A percentile compares a stretch with the other conserved stretches of the same genome.
Evolutionary conservation across 805 yeast species (phyloP).

Genomic region (Myxozyma melibiosi): DNA sequence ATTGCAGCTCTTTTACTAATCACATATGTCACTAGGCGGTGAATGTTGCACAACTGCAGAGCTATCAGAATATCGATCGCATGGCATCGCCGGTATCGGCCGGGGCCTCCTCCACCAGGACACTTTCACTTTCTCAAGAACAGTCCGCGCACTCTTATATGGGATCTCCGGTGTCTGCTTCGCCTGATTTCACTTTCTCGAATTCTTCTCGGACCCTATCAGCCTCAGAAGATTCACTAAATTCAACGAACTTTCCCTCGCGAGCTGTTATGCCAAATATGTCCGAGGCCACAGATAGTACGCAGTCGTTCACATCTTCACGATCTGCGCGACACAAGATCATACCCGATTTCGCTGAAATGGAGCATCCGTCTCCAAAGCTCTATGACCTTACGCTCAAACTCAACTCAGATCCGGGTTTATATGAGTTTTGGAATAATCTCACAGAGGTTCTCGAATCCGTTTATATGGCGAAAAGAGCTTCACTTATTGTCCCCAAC

Average conservation of each 20-base stretch:
- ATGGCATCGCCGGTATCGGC: constrained; percentile 1
- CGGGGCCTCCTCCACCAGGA: neutral
- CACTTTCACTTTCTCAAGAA: neutral
- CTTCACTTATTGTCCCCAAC: constrained; percentile 38
- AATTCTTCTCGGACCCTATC: neutral
- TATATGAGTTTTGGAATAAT: constrained; percentile 39
- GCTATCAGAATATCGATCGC: constrained; percentile 13
- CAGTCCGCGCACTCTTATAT: neutral
- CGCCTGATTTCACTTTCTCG: neutral
- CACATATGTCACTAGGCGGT: constrained; percentile 20
- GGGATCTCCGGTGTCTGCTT: neutral
- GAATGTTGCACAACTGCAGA: constrained; percentile 22
- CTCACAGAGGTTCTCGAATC: constrained; percentile 35
- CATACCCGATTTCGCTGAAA: constrained; percentile 9
- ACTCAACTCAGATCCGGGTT: constrained; percentile 32
- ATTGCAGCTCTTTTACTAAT: neutral
- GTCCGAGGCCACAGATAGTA: neutral
- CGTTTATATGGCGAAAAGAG: constrained; percentile 39
- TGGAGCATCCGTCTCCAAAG: constrained; percentile 30
- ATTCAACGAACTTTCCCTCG: neutral
- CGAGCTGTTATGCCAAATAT: neutral
- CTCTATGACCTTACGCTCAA: constrained; percentile 27
- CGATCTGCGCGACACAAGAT: neutral
- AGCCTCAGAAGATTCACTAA: neutral
- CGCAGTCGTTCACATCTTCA: neutral